These are phyloP conservation scores for Bryoglossum gracile DNA, from an alignment of 495 filamentous ascomycete species.

Conservation along the genomic window DNA sequence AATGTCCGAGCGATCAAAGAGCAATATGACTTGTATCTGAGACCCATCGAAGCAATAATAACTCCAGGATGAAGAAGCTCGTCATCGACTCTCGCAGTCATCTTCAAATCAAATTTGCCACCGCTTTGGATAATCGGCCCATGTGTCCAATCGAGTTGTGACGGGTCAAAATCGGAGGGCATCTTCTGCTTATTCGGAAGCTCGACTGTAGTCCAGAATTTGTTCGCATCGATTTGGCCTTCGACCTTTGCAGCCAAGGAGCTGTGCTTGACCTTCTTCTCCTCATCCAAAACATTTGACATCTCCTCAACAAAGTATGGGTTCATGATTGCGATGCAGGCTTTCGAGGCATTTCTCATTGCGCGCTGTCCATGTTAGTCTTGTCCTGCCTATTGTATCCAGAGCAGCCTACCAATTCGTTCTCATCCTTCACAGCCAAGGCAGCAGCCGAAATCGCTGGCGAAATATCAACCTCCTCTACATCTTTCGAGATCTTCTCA, in stretches of 20 bases:
- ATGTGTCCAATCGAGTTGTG: slow-evolving; percentile 88
- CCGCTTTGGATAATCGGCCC: slow-evolving; percentile 93
- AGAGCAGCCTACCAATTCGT: slow-evolving; percentile 51
- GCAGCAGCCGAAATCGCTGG: slow-evolving; percentile 72
- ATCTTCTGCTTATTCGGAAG: slow-evolving; percentile 62
- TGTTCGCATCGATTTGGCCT: slow-evolving; percentile 80
- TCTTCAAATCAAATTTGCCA: slow-evolving; percentile 84
- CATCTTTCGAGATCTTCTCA: slow-evolving; percentile 65
- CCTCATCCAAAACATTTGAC: slow-evolving; percentile 87
- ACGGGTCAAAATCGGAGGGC: slow-evolving; percentile 78
- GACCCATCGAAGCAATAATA: slow-evolving; percentile 83
- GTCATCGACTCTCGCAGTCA: slow-evolving; percentile 65
- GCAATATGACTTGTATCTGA: slow-evolving; percentile 91
- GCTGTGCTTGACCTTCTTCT: slow-evolving; percentile 92
- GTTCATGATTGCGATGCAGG: slow-evolving; percentile 84
- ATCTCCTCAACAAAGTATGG: slow-evolving; percentile 97
- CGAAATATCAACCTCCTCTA: slow-evolving; percentile 84
- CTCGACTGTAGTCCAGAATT: slow-evolving; percentile 81
- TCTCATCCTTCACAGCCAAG: slow-evolving; percentile 93
- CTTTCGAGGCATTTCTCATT: slow-evolving; percentile 87
- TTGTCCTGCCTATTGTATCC: too few relatives aligned
- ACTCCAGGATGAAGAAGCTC: slow-evolving; percentile 87
- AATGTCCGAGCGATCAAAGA: slow-evolving; percentile 88
- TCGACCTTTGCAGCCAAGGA: slow-evolving; percentile 76
- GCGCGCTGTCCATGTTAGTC: slow-evolving; percentile 45